Conservation (phyloP, 2,329 filamentous ascomycete genomes). For the Penicillium sp. region DNA sequence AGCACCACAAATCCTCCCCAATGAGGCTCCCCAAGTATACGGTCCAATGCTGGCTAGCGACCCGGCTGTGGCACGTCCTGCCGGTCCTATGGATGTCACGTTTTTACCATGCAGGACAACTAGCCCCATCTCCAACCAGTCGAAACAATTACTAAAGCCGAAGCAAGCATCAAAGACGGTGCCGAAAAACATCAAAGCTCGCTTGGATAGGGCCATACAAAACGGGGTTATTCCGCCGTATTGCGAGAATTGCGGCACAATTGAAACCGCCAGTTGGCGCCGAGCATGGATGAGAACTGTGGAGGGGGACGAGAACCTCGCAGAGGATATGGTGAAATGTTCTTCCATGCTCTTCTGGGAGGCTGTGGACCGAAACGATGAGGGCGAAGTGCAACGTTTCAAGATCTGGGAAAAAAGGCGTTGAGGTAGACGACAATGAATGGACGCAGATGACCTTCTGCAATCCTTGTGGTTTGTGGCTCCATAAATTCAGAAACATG, state of each 20-base stretch:
- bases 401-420: slow-evolving; percentile 73
- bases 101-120: slow-evolving; percentile 39
- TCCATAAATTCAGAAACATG: slow-evolving; percentile 82
- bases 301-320: slow-evolving; percentile 66
- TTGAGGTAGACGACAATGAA: slow-evolving; percentile 64
- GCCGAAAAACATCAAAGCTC: slow-evolving; percentile 62
- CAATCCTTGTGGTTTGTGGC: slow-evolving; percentile 95
- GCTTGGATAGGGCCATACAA: slow-evolving; percentile 60
- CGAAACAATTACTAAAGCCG: slow-evolving; percentile 23
- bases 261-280: slow-evolving; percentile 95
- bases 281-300: slow-evolving; percentile 82
- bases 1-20: slow-evolving; percentile 38
- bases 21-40: slow-evolving; percentile 34
- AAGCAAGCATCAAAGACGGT: slow-evolving; percentile 58
- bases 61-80: slow-evolving; percentile 38
- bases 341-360: slow-evolving; percentile 74
- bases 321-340: slow-evolving; percentile 70
- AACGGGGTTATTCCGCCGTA: slow-evolving; percentile 82
- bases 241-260: slow-evolving; percentile 89
- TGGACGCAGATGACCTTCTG: slow-evolving; percentile 78
- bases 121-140: not conserved
- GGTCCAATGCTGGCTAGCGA: slow-evolving; percentile 52
- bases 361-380: slow-evolving; percentile 60
- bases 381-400: slow-evolving; percentile 65
- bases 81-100: slow-evolving; percentile 45